Evolutionary conservation across 352 stramenopile genomes (phyloP).

Genomic region (Discostella stelligera): DNA sequence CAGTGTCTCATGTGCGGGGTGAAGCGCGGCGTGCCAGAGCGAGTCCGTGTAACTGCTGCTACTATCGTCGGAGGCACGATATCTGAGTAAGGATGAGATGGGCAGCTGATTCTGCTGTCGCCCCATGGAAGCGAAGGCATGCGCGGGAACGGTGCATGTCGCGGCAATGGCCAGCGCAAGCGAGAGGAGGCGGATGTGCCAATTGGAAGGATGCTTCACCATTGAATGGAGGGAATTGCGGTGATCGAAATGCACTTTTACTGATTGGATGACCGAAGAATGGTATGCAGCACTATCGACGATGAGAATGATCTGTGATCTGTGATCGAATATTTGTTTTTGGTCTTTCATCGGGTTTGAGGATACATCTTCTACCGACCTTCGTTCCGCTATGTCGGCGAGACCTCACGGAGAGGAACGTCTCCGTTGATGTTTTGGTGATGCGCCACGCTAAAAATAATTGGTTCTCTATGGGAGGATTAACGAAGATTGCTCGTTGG

Average conservation of each 20-base stretch:
- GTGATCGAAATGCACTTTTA: too few relatives aligned
- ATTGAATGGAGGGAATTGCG: background rate
- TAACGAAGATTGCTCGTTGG: too few relatives aligned
- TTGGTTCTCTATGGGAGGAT: too few relatives aligned
- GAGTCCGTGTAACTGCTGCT: conserved; percentile 14
- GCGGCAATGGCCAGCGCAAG: background rate
- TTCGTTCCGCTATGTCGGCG: too few relatives aligned
- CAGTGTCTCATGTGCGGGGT: background rate
- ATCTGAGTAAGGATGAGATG: background rate
- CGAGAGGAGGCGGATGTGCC: background rate
- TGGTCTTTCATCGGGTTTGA: too few relatives aligned
- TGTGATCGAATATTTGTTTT: background rate
- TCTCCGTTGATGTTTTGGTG: background rate
- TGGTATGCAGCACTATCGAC: too few relatives aligned
- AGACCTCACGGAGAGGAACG: background rate
- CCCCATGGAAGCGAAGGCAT: background rate
- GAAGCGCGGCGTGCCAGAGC: conserved; percentile 20
- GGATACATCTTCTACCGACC: too few relatives aligned
- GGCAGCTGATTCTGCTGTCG: background rate
- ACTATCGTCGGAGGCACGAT: conserved; percentile 9
- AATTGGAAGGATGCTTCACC: background rate
- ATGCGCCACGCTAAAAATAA: too few relatives aligned
- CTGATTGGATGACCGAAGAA: too few relatives aligned
- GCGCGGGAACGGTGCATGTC: background rate
- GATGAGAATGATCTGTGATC: too few relatives aligned